A percentile compares a stretch with the other conserved stretches of the same genome.
These are phyloP conservation scores for Boletus pseudo-olivaceus DNA, from an alignment of 768 basidiomycete genomes.

Conservation along the genomic window DNA sequence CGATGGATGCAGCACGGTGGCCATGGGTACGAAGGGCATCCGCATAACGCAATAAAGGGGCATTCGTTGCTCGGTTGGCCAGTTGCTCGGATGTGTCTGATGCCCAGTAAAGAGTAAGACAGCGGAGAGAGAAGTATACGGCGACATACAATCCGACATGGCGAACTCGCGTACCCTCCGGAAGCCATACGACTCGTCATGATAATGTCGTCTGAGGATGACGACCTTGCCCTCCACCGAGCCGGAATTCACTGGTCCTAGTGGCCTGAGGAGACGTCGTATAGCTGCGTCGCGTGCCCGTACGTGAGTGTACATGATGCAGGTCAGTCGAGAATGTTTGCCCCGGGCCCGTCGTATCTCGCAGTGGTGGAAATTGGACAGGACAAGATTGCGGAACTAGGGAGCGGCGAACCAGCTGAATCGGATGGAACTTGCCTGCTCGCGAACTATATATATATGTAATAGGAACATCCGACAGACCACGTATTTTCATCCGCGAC, in stretches of 20 bases:
- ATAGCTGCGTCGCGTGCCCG: constrained; percentile 14
- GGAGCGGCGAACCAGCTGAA: not conserved
- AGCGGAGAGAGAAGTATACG: not conserved
- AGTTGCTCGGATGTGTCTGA: constrained; percentile 66
- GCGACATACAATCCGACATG: constrained; percentile 67
- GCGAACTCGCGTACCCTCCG: constrained; percentile 58
- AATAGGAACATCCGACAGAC: too few relatives aligned
- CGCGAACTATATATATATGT: not conserved
- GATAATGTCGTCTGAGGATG: constrained; percentile 44
- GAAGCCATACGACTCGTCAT: constrained; percentile 80
- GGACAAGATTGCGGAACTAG: not conserved
- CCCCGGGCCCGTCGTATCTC: not conserved
- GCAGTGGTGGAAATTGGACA: not conserved
- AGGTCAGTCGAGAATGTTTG: not conserved
- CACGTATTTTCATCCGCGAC: not conserved
- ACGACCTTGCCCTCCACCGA: constrained; percentile 15
- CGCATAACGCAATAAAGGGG: constrained; percentile 80
- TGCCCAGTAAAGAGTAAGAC: not conserved
- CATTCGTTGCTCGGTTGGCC: constrained; percentile 65
- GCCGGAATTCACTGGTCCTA: not conserved
- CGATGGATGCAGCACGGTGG: constrained; percentile 81
- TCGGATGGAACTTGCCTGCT: constrained; percentile 18
- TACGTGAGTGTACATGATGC: constrained; percentile 16
- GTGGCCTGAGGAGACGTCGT: constrained; percentile 8
- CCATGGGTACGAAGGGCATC: constrained; percentile 85